phyloP scores from a whole-genome alignment of 2,329 filamentous ascomycete species.

The Colletotrichum limetticola region DNA sequence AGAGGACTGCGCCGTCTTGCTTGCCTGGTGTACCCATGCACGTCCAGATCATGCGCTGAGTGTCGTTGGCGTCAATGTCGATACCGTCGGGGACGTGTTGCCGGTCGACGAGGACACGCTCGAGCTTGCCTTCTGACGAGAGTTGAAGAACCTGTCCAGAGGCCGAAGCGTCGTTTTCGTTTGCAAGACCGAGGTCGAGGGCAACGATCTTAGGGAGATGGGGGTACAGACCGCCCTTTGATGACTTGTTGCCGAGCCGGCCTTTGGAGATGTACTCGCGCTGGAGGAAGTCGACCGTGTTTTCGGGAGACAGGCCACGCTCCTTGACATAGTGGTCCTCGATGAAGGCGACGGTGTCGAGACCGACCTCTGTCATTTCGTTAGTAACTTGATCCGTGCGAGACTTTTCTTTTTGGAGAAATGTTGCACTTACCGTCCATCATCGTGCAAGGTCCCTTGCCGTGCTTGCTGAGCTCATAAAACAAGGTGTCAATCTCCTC shows the following conservation, averaged over 20 bases:
- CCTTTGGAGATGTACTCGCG: constrained; percentile 55
- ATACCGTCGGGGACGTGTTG: constrained; percentile 56
- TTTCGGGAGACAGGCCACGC: constrained; percentile 50
- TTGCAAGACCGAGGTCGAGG: not conserved
- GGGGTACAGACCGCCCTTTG: constrained; percentile 52
- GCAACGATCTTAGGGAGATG: constrained; percentile 38
- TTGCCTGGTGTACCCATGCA: constrained; percentile 55
- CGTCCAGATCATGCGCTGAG: constrained; percentile 59
- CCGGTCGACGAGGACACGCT: constrained; percentile 38
- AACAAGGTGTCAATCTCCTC: constrained; percentile 62
- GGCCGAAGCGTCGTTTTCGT: not conserved
- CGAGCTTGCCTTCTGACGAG: constrained; percentile 36
- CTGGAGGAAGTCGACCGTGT: constrained; percentile 57
- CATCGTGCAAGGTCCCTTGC: constrained; percentile 20
- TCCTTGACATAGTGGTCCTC: constrained; percentile 64
- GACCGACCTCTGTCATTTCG: constrained; percentile 53
- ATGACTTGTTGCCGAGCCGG: constrained; percentile 56
- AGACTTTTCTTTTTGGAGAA: too few relatives aligned
- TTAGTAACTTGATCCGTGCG: not conserved
- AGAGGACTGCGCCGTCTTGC: constrained; percentile 55
- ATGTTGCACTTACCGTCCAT: constrained; percentile 43
- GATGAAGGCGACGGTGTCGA: constrained; percentile 65
- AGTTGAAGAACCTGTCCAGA: constrained; percentile 33
- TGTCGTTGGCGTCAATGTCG: constrained; percentile 43
- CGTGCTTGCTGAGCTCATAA: constrained; percentile 41